These are phyloP conservation scores for Boletus reticuloceps DNA, from an alignment of 768 basidiomycete genomes.

Conservation along the genomic window DNA sequence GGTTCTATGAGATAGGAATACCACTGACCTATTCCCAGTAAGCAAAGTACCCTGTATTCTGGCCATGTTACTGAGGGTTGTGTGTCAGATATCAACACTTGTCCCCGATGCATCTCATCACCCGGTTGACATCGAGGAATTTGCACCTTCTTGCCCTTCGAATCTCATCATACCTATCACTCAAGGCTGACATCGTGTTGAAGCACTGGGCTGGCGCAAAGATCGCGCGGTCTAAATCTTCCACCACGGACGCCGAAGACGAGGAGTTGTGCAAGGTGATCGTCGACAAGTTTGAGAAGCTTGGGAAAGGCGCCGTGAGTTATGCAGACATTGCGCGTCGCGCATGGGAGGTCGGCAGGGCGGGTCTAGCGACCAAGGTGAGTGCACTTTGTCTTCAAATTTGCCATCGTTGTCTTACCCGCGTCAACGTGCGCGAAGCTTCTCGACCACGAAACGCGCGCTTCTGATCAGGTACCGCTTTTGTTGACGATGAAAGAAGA, in stretches of 20 bases:
- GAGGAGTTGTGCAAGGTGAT: conserved; percentile 78
- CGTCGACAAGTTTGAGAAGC: conserved; percentile 84
- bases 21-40: conserved; percentile 91
- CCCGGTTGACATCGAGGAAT: conserved; percentile 81
- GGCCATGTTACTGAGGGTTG: background rate
- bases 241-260: conserved; percentile 62
- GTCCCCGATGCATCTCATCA: conserved; percentile 77
- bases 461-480: conserved; percentile 93
- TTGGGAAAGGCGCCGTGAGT: conserved; percentile 77
- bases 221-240: conserved; percentile 70
- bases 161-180: conserved; percentile 77
- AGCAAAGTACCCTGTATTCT: conserved; percentile 23
- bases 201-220: conserved; percentile 97
- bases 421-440: conserved; percentile 45
- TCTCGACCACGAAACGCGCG: conserved; percentile 85
- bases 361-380: conserved; percentile 82
- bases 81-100: conserved; percentile 69
- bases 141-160: conserved; percentile 91
- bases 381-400: background rate
- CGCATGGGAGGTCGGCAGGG: conserved; percentile 88
- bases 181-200: conserved; percentile 84
- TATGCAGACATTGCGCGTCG: conserved; percentile 94
- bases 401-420: background rate
- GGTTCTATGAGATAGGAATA: conserved; percentile 89
- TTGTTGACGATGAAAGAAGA: conserved; percentile 94